Evolutionary conservation across 2,329 filamentous ascomycete genomes (phyloP).

Genomic region (Juglanconis oblonga): DNA sequence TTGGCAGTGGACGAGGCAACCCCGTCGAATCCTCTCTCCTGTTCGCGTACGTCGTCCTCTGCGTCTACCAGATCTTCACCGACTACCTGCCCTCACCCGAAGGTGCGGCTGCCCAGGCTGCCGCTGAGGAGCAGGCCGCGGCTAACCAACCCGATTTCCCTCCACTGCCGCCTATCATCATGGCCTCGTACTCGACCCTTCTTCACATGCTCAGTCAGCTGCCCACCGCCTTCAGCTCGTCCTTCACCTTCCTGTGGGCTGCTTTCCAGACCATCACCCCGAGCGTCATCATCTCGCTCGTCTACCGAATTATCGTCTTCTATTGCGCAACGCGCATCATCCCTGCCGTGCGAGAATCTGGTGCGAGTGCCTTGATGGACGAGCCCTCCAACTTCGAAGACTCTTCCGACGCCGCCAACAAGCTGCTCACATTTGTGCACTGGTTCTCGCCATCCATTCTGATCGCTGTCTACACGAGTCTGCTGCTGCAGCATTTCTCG

Average conservation of each 20-base stretch:
- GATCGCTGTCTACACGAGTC: conserved; percentile 92
- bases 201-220: conserved; percentile 79
- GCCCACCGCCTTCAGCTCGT: conserved; percentile 79
- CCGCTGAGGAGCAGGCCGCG: conserved; percentile 44
- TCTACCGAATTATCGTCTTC: conserved; percentile 91
- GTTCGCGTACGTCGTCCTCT: conserved; percentile 97
- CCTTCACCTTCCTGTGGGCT: conserved; percentile 81
- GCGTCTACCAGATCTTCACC: conserved; percentile 98
- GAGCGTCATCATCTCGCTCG: conserved; percentile 90
- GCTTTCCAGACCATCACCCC: conserved; percentile 95
- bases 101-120: conserved; percentile 42
- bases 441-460: conserved; percentile 95
- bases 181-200: conserved; percentile 94
- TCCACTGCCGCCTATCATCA: conserved; percentile 94
- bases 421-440: conserved; percentile 76
- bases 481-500: conserved; percentile 93
- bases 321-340: conserved; percentile 96
- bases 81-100: conserved; percentile 84
- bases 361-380: conserved; percentile 76
- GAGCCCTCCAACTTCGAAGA: conserved; percentile 79
- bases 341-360: conserved; percentile 83
- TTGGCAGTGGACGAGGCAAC: conserved; percentile 89
- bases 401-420: conserved; percentile 69
- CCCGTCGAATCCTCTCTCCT: conserved; percentile 92
- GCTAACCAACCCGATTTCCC: conserved; percentile 80